phyloP scores from a whole-genome alignment of 768 basidiomycete genomes.

The Pisolithus microcarpus region DNA sequence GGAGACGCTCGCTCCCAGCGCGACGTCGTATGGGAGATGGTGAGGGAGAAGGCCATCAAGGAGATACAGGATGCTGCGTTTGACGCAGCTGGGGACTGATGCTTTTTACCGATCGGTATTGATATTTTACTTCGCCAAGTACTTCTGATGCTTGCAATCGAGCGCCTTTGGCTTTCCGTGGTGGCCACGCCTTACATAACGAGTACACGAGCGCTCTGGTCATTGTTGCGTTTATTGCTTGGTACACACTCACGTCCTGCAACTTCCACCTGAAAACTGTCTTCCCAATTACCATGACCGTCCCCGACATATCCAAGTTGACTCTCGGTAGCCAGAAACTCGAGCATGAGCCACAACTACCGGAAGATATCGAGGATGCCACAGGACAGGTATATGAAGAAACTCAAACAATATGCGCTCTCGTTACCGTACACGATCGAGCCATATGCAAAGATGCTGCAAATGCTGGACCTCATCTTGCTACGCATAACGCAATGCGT shows the following conservation, averaged over 20 bases:
- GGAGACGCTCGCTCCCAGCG: conserved; percentile 70
- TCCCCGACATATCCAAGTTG: conserved; percentile 44
- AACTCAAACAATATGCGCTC: conserved; percentile 54
- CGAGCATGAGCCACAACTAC: background rate
- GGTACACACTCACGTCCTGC: conserved; percentile 1
- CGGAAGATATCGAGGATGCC: conserved; percentile 21
- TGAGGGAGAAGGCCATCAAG: conserved; percentile 64
- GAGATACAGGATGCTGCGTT: conserved; percentile 65
- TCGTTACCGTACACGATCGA: conserved; percentile 76
- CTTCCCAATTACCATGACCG: conserved; percentile 21
- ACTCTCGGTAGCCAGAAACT: conserved; percentile 33
- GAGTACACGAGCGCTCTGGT: background rate
- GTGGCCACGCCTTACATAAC: background rate
- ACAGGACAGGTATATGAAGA: conserved; percentile 46
- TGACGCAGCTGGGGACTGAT: conserved; percentile 25
- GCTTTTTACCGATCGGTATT: no score
- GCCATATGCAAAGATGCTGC: conserved; percentile 65
- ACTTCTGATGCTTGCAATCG: no score
- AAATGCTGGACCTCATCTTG: conserved; percentile 67
- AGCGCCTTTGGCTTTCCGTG: no score
- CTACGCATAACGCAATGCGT: conserved; percentile 64
- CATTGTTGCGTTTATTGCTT: background rate
- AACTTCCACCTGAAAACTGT: background rate
- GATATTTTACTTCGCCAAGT: no score
- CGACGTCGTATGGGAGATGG: conserved; percentile 67